Base-by-base conservation (phyloP, 2,329 filamentous ascomycete species). In the Tolypocladium ovalisporum region DNA sequence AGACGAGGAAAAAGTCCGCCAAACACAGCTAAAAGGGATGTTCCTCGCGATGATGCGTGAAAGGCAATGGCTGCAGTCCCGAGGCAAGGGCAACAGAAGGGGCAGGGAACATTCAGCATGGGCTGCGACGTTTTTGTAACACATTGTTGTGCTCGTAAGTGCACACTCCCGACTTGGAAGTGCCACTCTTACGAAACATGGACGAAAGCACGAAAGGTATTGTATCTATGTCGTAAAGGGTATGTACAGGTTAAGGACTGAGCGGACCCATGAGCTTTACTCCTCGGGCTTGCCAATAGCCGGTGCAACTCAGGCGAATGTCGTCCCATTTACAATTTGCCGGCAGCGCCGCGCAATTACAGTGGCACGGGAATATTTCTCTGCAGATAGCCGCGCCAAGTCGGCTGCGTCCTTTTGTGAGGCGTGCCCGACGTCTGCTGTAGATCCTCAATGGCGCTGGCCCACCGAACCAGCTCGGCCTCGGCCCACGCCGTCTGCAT, bases 401-500 rank as follows among this genome's bases (percentile, higher is more conserved):
- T 69, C 0, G 82, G 81, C 52, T 75, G 65, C 2, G 72, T 75
- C 36, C 82, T 74, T 67, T 75, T 75, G 57, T 78, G 78, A 15
- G 67, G 63, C 0, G 75, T 77, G 8, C 72, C 66, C 6, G 71
- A 70, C 3, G 64, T 70, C 29, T 70, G 63, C 67, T 81, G 78
- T 60, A 85, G 65, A 65, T 86, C 78, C 68, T 86, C 83, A 62
- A 86, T 84, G 1, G 83, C 84, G 64, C 80, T 87, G 0, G 75
- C 84, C 73, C 79, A 87, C 65, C 74, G 80, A 55, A 88, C 72
- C 58, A 88, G 68, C 55, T 73, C 73, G 0, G 69, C 71, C 67
- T 88, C 86, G 1, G 74, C 77, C 75, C 80, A 87, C 0, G 83
- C 84, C 1, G 83, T 86, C 55, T 83, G 74, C 68, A 76, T 70